Evolutionary conservation across 441 rosid genomes (phyloP).

Genomic region (Macaranga tanarius): DNA sequence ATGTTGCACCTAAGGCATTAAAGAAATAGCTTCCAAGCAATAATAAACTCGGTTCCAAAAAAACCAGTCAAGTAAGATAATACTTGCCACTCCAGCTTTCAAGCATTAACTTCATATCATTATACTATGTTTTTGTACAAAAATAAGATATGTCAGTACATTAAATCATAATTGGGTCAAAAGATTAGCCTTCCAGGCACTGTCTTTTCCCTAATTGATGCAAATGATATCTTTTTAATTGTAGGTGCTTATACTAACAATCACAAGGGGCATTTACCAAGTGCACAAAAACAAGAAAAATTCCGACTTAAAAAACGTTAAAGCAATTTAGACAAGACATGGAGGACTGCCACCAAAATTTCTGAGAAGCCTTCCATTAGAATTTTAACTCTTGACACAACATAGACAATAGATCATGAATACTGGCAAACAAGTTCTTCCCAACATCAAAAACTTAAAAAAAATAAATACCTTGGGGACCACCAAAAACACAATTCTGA

Average conservation of each 20-base stretch:
- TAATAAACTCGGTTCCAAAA: constrained; percentile 1
- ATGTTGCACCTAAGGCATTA: not conserved
- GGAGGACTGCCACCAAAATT: not conserved
- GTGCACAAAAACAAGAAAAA: too few relatives aligned
- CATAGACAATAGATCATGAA: not conserved
- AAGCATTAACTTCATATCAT: not conserved
- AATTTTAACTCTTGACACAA: not conserved
- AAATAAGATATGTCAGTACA: not conserved
- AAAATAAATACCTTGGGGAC: not conserved
- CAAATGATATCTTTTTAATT: not conserved
- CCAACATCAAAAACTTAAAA: not conserved
- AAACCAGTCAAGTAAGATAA: not conserved
- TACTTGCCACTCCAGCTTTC: not conserved
- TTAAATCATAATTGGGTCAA: not conserved
- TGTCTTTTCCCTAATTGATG: not conserved
- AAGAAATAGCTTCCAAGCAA: not conserved
- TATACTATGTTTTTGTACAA: not conserved
- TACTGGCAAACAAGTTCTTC: not conserved
- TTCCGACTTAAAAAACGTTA: not conserved
- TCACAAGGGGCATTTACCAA: not conserved
- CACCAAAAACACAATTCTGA: not conserved
- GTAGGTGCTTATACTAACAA: not conserved
- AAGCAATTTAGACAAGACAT: not conserved
- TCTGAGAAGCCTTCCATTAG: not conserved
- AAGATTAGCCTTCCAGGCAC: too few relatives aligned